Base-by-base conservation (phyloP, 169 alveolate species). In the Cryptosporidium sp. region DNA sequence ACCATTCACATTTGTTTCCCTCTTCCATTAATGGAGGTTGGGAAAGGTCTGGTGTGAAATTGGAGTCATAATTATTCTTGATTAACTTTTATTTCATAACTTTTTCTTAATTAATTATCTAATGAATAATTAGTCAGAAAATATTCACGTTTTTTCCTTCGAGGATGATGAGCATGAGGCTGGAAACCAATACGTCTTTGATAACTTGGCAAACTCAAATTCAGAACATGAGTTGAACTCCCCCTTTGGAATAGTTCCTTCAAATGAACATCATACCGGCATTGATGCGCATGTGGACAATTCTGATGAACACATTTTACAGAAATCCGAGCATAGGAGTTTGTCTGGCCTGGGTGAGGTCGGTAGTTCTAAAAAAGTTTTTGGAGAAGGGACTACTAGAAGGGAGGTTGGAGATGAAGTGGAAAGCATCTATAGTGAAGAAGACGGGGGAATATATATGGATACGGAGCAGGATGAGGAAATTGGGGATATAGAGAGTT, bases 201-300 rank as follows among this genome's bases (percentile, higher is more conserved):
- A 65, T 52, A 37, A 65, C 72, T 29, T 65, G 45, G 33, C 44
- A 10, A 14, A 21, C 12, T 35, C 26, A n/a, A n/a, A 35, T 37
- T 39, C 72, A 10, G 86, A 73, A 14, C n/a, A 18, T 5, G 86
- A 29, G 39, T 16, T 35, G 37, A 58, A 35, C 45, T 60, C 70
- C 52, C 86, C 86, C 10, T 73, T 73, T 23, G 86, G 86, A 42
- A 56, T 73, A 16, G 58, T 60, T 52, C 86, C 86, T 9, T 73
- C 86, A n/a, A 26, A n/a, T 31, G 86, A 73, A 16, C 23, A 26
- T 26, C 9, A 26, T 35, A 42, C n/a, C 5, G 86, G 61, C 23
- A 2, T 33, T 26, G 26, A 73, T 33, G 8, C 14, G 52, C 60
- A 48, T 29, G 33, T 65, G 44, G 51, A 65, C 44, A 14, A 33